Evolutionary conservation across 1,284 basidiomycete species (phyloP), one percentile per base, ranked within the genome.

Genomic region (Melampsora americana): DNA sequence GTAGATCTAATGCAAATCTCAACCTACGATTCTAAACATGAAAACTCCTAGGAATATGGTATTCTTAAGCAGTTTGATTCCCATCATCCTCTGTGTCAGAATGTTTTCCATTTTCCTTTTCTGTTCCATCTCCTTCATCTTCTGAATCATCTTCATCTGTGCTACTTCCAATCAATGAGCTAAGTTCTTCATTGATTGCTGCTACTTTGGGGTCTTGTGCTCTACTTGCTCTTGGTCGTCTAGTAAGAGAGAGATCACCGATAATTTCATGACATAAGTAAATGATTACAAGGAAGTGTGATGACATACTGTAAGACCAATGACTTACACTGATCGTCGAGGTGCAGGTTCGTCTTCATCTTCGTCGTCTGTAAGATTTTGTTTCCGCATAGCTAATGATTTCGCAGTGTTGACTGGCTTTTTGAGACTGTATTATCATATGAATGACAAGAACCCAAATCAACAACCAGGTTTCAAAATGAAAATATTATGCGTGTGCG

Each of bases 121-220:
- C 70, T 16, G 61, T 56, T 18, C 14, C 32, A 9, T 59, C 53
- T 30, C 28, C 53, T 35, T 65, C 70, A 48, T 30, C 70, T 39
- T 73, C 30, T 23, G n/a, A 18, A 28, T 66, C 70, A 35, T 73
- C 70, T 56, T 73, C 70, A 59, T 73, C 70, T 9, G 70, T 73
- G 26, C 62, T 66, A 30, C 70, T 73, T 66, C 70, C 70, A 20
- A 73, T 73, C 0, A 73, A 35, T 32, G 70, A 73, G 1, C 46
- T 62, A 14, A 73, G 30, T 53, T 73, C 70, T 59, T 73, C 70
- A 16, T 73, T 35, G 5, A 73, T 62, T 1, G 35, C 62, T 9
- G 48, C 46, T 16, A 28, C 46, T 53, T 73, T 66, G 23, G 62
- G 70, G n/a, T 73, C 39, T 12, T 46, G 30, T 59, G 44, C 59